These are phyloP conservation scores for Inga leiocalycina DNA, from an alignment of 306 rosid genomes.

Conservation along the genomic window DNA sequence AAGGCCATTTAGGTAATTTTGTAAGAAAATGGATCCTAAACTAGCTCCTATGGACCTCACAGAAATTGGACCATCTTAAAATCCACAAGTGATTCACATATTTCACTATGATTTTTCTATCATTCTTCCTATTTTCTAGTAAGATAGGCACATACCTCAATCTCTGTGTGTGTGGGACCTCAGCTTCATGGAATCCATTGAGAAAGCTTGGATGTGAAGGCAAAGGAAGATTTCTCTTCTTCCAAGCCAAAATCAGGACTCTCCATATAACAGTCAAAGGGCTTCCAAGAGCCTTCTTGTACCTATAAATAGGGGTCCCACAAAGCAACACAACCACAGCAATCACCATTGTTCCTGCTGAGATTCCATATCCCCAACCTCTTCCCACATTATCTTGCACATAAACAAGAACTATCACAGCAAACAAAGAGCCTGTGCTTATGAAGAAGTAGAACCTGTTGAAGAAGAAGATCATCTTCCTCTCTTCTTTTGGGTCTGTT, in stretches of 20 bases:
- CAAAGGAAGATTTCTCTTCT: slow-evolving; percentile 51
- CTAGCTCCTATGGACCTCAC: neutral
- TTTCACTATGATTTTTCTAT: too few species aligned
- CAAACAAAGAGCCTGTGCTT: slow-evolving; percentile 80
- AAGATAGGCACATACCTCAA: slow-evolving; percentile 47
- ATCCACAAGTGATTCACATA: too few species aligned
- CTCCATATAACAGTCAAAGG: slow-evolving; percentile 86
- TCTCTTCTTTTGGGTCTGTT: slow-evolving; percentile 75
- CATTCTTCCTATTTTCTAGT: neutral
- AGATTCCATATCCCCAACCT: slow-evolving; percentile 88
- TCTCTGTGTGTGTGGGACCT: slow-evolving; percentile 63
- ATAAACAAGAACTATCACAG: slow-evolving; percentile 79
- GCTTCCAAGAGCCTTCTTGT: slow-evolving; percentile 80
- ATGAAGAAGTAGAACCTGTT: slow-evolving; percentile 87
- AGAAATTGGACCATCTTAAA: too few species aligned
- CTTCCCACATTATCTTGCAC: slow-evolving; percentile 87
- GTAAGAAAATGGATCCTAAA: neutral
- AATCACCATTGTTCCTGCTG: slow-evolving; percentile 73
- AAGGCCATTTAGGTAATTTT: neutral
- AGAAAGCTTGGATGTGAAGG: slow-evolving; percentile 70
- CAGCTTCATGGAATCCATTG: slow-evolving; percentile 64
- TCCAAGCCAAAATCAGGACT: slow-evolving; percentile 86
- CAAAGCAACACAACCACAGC: slow-evolving; percentile 58
- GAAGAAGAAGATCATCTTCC: slow-evolving; percentile 90
- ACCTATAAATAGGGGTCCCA: slow-evolving; percentile 72